Percentiles rank a stretch among this genome's conserved stretches.
Conservation (phyloP, 495 filamentous ascomycete species). For the Talaromyces nanjingensis region DNA sequence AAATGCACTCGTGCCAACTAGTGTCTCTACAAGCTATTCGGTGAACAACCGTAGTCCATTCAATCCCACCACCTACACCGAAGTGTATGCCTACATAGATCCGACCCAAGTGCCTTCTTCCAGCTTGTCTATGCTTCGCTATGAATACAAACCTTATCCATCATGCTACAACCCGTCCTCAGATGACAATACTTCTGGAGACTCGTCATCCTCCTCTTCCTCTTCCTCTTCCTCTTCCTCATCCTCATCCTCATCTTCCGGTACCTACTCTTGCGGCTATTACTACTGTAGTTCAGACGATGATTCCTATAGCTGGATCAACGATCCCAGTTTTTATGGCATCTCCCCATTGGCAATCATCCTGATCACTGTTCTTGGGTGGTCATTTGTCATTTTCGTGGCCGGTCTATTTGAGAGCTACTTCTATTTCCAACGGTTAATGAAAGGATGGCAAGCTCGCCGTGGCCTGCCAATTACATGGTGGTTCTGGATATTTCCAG, state of each 20-base stretch:
- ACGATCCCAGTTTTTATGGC: conserved; percentile 17
- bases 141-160: conserved; percentile 13
- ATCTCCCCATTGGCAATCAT: conserved; percentile 26
- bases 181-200: conserved; percentile 11
- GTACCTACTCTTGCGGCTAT: conserved; percentile 6
- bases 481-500: conserved; percentile 25
- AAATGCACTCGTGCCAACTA: conserved; percentile 17
- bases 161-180: conserved; percentile 2
- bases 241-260: background rate
- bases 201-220: conserved; percentile 8
- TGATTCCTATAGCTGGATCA: conserved; percentile 18
- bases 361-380: conserved; percentile 32
- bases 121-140: conserved; percentile 18
- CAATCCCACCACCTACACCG: conserved; percentile 21
- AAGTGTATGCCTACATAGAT: conserved; percentile 25
- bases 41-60: conserved; percentile 21
- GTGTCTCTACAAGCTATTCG: conserved; percentile 23
- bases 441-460: conserved; percentile 40
- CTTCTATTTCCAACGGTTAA: conserved; percentile 45
- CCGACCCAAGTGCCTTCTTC: conserved; percentile 23
- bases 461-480: conserved; percentile 44
- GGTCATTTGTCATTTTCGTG: conserved; percentile 35
- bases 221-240: conserved; percentile 10
- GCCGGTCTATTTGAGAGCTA: conserved; percentile 43
- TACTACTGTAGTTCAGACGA: conserved; percentile 14